Evolutionary conservation across 2,329 filamentous ascomycete genomes (phyloP), one percentile per base, ranked within the genome.

Genomic region (Sporothrix globosa): DNA sequence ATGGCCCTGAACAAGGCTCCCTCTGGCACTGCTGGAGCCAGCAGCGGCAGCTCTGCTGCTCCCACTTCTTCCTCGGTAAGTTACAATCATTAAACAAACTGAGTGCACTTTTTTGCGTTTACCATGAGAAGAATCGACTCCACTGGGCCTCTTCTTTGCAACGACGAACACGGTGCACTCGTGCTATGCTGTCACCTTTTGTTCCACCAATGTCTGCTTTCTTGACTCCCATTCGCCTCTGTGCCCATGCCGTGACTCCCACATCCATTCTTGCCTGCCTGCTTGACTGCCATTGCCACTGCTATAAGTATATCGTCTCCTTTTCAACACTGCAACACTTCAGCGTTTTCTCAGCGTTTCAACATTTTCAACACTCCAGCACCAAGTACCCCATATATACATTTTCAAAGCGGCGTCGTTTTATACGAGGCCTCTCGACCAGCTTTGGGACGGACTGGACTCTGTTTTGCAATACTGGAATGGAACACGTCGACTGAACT

Each of bases 1-100:
- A 83, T 94, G 69, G 75, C 82, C 30, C 79, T 91, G 17, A 78
- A 30, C 68, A 82, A 80, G 41, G 70, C 80, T 17, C 86, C 90
- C 3, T 86, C 87, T 5, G 90, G 90, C 52, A 92, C 90, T 3
- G 78, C 78, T 27, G 41, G 41, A 44, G 21, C 67, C 10, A 1
- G 61, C 14, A 63, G 54, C 14, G 53, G 60, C 10, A 53, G 39
- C 2, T 46, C 70, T n/a, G 66, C 70, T 11, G 4, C 71, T 10
- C 14, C 41, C 41, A 27, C 67, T 10, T 48, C 69, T n/a, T 56
- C 69, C 21, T 58, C 70, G 69, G 72, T 73, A 71, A 72, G 73
- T 72, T 19, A 19, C 41, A 17, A 48, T 53, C 39, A 44, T 14
- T n/a, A 21, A 27, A 58, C 17, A 58, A 17, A 41, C 21, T 48